Percentiles rank a stretch among this genome's conserved stretches.
Conservation (phyloP, 2,329 filamentous ascomycete species). For the Orbilia brochopaga region DNA sequence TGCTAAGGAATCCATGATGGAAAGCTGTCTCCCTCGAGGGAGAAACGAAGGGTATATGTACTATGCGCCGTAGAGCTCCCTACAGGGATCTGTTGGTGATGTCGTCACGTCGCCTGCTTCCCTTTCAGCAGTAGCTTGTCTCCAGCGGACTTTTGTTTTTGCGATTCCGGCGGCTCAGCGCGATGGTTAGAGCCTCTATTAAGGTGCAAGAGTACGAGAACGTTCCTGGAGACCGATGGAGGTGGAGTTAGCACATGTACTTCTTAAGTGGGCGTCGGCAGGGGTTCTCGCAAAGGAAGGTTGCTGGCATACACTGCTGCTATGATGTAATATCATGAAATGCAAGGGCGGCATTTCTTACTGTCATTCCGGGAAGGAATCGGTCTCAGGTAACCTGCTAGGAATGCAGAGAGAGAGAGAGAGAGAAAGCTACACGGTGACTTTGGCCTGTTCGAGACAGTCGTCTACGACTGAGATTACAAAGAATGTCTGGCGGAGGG, state of each 20-base stretch:
- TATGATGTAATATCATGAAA: conserved; percentile 51
- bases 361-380: not conserved
- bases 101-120: not conserved
- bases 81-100: conserved; percentile 10
- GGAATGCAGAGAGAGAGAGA: too few species aligned
- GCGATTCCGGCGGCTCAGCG: conserved; percentile 6
- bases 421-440: not conserved
- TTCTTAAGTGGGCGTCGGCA: conserved; percentile 23
- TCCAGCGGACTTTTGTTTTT: not conserved
- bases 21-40: conserved; percentile 11
- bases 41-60: conserved; percentile 21
- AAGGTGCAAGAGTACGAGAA: not conserved
- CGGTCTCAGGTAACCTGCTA: not conserved
- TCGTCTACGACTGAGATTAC: not conserved
- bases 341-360: conserved; percentile 35
- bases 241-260: conserved; percentile 15
- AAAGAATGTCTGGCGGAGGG: conserved; percentile 1
- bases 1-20: conserved; percentile 35
- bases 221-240: conserved; percentile 22
- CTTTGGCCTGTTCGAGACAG: not conserved
- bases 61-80: not conserved
- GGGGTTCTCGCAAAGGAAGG: conserved; percentile 32
- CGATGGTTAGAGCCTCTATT: not conserved
- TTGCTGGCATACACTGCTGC: conserved; percentile 37
- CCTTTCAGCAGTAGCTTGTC: conserved; percentile 4